Percentiles rank a stretch among this genome's conserved stretches.
phyloP scores from a whole-genome alignment of 2,329 filamentous ascomycete genomes.

The Fusarium sp. region DNA sequence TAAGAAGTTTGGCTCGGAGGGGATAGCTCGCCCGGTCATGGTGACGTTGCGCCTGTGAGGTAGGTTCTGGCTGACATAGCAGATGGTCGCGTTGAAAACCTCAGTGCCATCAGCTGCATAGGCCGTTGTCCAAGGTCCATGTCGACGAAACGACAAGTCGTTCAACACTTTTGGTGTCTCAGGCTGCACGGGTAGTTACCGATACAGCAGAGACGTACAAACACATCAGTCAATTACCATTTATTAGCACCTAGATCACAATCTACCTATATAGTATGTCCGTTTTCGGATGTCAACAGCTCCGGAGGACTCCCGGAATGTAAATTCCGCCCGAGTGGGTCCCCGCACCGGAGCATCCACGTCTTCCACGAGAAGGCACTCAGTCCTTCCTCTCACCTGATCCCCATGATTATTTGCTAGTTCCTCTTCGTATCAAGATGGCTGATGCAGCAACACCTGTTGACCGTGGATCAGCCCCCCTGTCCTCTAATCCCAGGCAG shows the following conservation, averaged over 20 bases:
- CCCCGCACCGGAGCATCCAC: neutral
- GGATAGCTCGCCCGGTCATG: neutral
- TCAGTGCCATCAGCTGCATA: neutral
- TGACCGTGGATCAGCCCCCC: neutral
- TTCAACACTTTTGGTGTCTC: too few species aligned
- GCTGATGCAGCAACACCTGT: neutral
- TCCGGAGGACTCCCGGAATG: neutral
- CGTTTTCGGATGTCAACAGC: too few species aligned
- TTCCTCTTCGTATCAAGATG: neutral
- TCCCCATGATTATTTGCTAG: neutral
- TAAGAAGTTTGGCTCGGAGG: neutral
- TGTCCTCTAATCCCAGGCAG: neutral
- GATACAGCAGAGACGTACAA: too few species aligned
- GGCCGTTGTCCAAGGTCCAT: too few species aligned
- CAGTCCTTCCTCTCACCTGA: neutral
- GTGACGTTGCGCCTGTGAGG: slow-evolving; percentile 13
- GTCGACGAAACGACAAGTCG: too few species aligned
- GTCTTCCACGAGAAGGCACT: neutral
- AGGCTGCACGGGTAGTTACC: too few species aligned
- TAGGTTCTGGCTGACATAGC: neutral
- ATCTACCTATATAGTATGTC: too few species aligned
- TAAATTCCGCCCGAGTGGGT: neutral
- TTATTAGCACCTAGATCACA: too few species aligned
- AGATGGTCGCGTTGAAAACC: neutral
- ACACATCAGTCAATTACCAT: too few species aligned